Evolutionary conservation across 257 asterid species (phyloP).

Genomic region (Solanum piurae): DNA sequence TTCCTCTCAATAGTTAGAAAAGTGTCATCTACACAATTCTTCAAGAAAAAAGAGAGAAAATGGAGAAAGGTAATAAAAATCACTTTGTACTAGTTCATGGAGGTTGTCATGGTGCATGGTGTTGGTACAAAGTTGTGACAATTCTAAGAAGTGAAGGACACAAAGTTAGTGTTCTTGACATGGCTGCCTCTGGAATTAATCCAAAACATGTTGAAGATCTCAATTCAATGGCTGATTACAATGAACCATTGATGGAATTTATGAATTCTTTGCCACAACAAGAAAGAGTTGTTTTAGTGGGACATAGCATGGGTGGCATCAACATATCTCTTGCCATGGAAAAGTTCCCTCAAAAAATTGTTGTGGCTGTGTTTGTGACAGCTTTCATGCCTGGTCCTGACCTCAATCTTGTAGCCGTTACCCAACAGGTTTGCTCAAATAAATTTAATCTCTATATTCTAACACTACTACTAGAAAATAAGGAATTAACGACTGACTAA

Average conservation of each 20-base stretch:
- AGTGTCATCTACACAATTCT: not conserved
- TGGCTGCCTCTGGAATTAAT: conserved; percentile 32
- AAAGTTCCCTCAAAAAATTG: conserved; percentile 19
- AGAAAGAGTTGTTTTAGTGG: conserved; percentile 26
- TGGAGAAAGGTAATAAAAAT: conserved; percentile 3
- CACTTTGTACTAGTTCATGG: conserved; percentile 38
- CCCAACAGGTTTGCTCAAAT: conserved; percentile 12
- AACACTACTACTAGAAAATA: too few species aligned
- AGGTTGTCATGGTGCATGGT: conserved; percentile 46
- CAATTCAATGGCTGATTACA: conserved; percentile 14
- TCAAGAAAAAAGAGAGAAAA: not conserved
- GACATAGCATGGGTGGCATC: conserved; percentile 38
- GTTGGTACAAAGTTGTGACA: conserved; percentile 35
- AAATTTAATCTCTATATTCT: too few species aligned
- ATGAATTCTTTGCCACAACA: conserved; percentile 15
- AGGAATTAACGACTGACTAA: too few species aligned
- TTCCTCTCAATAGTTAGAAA: not conserved
- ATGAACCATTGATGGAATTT: conserved; percentile 26
- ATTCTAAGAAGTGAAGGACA: conserved; percentile 24
- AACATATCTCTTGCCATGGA: conserved; percentile 32
- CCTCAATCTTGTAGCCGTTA: not conserved
- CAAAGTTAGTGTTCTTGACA: conserved; percentile 34
- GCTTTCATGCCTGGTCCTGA: conserved; percentile 31
- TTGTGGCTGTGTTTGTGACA: conserved; percentile 5
- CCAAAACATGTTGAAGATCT: conserved; percentile 17